phyloP scores from a whole-genome alignment of 106 monocot species.

The Narthecium ossifragum region DNA sequence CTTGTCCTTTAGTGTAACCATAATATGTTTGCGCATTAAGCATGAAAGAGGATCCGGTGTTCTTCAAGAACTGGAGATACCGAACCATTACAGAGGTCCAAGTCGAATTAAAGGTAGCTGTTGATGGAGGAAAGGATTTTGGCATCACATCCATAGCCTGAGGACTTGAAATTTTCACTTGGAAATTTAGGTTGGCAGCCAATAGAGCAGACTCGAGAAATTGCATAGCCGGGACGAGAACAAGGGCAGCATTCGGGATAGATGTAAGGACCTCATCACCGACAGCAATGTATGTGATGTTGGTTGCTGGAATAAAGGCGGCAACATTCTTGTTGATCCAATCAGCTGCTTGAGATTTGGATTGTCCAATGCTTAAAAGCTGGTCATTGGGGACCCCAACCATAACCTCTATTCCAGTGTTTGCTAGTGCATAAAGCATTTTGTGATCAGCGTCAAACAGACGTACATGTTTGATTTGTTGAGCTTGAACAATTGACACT shows the following conservation, averaged over 20 bases:
- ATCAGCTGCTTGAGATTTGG: constrained; percentile 51
- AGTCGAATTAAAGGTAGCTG: constrained; percentile 78
- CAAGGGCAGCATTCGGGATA: constrained; percentile 71
- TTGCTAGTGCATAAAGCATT: constrained; percentile 61
- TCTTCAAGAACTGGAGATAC: constrained; percentile 76
- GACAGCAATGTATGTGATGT: constrained; percentile 80
- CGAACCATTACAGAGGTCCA: constrained; percentile 56
- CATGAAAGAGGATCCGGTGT: constrained; percentile 79
- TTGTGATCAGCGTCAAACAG: constrained; percentile 68
- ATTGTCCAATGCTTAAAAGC: constrained; percentile 53
- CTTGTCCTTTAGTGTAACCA: constrained; percentile 52
- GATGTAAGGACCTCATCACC: constrained; percentile 76
- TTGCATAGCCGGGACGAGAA: constrained; percentile 72
- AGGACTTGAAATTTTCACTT: constrained; percentile 81
- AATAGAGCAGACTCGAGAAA: constrained; percentile 84
- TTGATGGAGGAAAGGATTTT: constrained; percentile 74
- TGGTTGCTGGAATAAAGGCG: constrained; percentile 68
- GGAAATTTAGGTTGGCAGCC: constrained; percentile 70
- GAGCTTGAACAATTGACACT: constrained; percentile 61
- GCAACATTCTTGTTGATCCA: constrained; percentile 82
- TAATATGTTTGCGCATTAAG: constrained; percentile 84
- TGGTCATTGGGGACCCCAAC: constrained; percentile 78
- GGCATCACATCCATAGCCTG: constrained; percentile 68
- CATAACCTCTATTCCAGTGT: constrained; percentile 90
- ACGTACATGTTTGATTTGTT: constrained; percentile 65